A percentile compares a stretch with the other conserved stretches of the same genome.
Evolutionary conservation across 306 rosid species (phyloP).

Genomic region (Vigna angularis): DNA sequence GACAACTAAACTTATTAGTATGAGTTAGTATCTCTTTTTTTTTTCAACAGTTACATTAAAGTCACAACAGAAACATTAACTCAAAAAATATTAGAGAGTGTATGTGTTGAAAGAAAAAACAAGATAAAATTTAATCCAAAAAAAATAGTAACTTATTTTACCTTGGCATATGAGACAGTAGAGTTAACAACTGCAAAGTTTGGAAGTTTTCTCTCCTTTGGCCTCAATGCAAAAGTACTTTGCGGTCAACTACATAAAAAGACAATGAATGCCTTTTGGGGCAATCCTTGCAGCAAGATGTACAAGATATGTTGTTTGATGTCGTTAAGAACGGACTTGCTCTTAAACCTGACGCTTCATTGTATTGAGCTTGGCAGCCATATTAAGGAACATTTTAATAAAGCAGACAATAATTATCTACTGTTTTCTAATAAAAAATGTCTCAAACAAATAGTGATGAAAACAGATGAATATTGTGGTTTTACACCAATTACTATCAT

Average conservation of each 20-base stretch:
- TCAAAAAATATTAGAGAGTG: slow-evolving; percentile 22
- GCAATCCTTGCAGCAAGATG: slow-evolving; percentile 44
- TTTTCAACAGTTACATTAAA: slow-evolving; percentile 7
- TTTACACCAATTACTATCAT: neutral
- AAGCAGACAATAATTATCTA: too few relatives aligned
- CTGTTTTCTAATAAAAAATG: too few relatives aligned
- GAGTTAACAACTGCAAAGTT: slow-evolving; percentile 45
- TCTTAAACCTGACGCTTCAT: slow-evolving; percentile 40
- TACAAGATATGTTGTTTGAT: slow-evolving; percentile 42
- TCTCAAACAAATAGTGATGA: too few relatives aligned
- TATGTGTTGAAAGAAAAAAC: neutral
- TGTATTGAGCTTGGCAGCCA: slow-evolving; percentile 39
- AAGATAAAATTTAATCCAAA: neutral
- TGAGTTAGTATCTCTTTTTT: neutral
- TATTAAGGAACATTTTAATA: too few relatives aligned
- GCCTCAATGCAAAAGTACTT: slow-evolving; percentile 38
- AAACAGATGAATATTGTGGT: neutral
- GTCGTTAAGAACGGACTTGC: slow-evolving; percentile 42
- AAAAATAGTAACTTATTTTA: neutral
- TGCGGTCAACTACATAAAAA: slow-evolving; percentile 44
- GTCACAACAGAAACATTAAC: slow-evolving; percentile 5
- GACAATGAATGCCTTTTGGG: slow-evolving; percentile 45
- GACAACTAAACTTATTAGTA: slow-evolving; percentile 20
- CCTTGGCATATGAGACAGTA: slow-evolving; percentile 41
- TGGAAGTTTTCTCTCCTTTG: slow-evolving; percentile 47